Evolutionary conservation across 345 rosid species (phyloP).

Genomic region (Boechera divaricarpa): DNA sequence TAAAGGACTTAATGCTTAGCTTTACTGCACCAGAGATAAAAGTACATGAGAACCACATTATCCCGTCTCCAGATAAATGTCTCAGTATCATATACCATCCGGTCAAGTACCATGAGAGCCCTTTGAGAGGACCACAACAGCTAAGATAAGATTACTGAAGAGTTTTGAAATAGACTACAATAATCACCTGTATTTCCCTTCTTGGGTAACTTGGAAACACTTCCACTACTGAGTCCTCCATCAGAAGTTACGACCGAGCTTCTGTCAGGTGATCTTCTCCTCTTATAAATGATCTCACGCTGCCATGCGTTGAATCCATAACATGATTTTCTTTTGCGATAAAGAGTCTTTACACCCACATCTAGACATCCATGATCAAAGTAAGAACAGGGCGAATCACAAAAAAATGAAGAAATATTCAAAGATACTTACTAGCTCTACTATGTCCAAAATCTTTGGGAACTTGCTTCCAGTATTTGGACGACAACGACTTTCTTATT

Average conservation of each 20-base stretch:
- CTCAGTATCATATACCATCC: conserved; percentile 31
- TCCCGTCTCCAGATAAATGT: conserved; percentile 11
- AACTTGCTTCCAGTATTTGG: conserved; percentile 81
- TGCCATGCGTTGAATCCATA: conserved; percentile 57
- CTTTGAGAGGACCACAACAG: conserved; percentile 50
- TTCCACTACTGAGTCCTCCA: conserved; percentile 81
- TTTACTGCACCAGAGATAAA: conserved; percentile 69
- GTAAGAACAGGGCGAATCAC: conserved; percentile 2
- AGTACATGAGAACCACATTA: conserved; percentile 40
- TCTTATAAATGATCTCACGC: conserved; percentile 58
- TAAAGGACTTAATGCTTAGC: conserved; percentile 92
- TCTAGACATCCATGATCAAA: conserved; percentile 47
- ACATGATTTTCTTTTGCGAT: conserved; percentile 63
- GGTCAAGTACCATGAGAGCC: conserved; percentile 63
- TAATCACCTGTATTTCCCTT: conserved; percentile 50
- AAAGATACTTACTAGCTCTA: conserved; percentile 63
- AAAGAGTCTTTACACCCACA: conserved; percentile 59
- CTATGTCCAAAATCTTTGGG: conserved; percentile 68
- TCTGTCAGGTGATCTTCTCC: conserved; percentile 63
- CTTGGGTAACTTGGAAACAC: conserved; percentile 75
- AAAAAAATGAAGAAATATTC: background rate
- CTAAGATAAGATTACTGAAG: conserved; percentile 26
- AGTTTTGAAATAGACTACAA: conserved; percentile 14
- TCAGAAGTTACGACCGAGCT: conserved; percentile 70
- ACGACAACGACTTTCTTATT: conserved; percentile 73